These are phyloP conservation scores for Rosa rugosa DNA, from an alignment of 306 rosid genomes.

Conservation along the genomic window DNA sequence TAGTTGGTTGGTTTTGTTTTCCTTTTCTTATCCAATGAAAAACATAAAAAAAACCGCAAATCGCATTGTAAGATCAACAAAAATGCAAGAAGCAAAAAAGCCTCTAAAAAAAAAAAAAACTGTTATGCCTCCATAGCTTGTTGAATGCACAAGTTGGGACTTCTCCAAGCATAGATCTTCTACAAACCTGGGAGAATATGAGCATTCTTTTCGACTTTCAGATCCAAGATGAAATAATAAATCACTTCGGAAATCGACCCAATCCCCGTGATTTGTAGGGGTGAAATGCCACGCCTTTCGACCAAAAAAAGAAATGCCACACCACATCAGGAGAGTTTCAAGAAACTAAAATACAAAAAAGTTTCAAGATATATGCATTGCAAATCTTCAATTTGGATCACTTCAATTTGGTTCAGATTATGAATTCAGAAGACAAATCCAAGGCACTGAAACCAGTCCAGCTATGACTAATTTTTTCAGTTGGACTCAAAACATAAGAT, in stretches of 20 bases:
- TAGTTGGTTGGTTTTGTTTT: no score
- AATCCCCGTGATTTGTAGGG: neutral
- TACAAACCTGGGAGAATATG: neutral
- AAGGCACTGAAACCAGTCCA: neutral
- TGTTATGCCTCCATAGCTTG: neutral
- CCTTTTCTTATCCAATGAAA: no score
- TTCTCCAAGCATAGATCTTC: neutral
- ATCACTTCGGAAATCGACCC: neutral
- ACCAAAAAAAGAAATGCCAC: no score
- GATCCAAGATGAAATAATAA: neutral
- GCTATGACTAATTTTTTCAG: neutral
- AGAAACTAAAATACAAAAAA: neutral
- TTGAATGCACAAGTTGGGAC: neutral
- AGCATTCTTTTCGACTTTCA: neutral
- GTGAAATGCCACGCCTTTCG: neutral
- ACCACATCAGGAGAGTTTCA: neutral
- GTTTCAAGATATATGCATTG: neutral
- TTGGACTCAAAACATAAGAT: neutral
- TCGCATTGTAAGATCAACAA: no score
- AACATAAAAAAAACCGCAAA: no score
- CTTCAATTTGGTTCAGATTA: neutral
- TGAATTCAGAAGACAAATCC: neutral
- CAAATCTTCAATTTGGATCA: neutral
- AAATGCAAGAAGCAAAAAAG: no score
- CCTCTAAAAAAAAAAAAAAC: no score